Evolutionary conservation across 768 basidiomycete species (phyloP).

Genomic region (Leucocoprinus leucothites): DNA sequence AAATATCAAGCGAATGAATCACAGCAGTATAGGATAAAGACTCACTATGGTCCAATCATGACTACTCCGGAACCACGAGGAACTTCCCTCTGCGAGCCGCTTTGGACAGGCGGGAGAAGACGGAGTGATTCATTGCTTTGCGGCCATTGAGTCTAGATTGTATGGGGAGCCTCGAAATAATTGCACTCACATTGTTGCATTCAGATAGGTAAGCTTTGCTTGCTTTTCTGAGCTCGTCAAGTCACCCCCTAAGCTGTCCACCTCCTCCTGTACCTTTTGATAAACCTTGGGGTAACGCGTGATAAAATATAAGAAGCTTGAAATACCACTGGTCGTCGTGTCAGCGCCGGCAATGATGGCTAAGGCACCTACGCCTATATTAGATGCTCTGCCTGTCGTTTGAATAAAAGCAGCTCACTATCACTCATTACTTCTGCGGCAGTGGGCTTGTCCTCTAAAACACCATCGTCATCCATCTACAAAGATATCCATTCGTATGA

Average conservation of each 20-base stretch:
- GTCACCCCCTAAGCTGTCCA: constrained; percentile 22
- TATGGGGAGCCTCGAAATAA: neutral
- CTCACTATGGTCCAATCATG: constrained; percentile 17
- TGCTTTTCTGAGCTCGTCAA: constrained; percentile 20
- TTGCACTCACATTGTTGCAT: constrained; percentile 31
- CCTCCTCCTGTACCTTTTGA: constrained; percentile 22
- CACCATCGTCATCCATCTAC: constrained; percentile 10
- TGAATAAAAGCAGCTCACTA: constrained; percentile 7
- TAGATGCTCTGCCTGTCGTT: neutral
- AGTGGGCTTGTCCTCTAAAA: constrained; percentile 11
- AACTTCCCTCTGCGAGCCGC: constrained; percentile 30
- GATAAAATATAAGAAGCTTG: constrained; percentile 26
- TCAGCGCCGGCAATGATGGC: constrained; percentile 32
- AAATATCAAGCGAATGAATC: too few relatives aligned
- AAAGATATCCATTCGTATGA: neutral
- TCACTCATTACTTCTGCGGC: constrained; percentile 10
- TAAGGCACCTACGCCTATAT: constrained; percentile 14
- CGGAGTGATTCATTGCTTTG: constrained; percentile 28
- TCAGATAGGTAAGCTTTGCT: constrained; percentile 24
- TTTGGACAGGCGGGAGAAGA: constrained; percentile 33
- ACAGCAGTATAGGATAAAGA: too few relatives aligned
- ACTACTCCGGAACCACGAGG: constrained; percentile 26
- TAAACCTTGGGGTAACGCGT: constrained; percentile 22
- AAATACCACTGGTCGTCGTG: constrained; percentile 25
- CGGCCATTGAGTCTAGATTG: neutral